Conservation (phyloP, 1,139 yeast species). For the Kurtzmaniella quercitrusa region DNA sequence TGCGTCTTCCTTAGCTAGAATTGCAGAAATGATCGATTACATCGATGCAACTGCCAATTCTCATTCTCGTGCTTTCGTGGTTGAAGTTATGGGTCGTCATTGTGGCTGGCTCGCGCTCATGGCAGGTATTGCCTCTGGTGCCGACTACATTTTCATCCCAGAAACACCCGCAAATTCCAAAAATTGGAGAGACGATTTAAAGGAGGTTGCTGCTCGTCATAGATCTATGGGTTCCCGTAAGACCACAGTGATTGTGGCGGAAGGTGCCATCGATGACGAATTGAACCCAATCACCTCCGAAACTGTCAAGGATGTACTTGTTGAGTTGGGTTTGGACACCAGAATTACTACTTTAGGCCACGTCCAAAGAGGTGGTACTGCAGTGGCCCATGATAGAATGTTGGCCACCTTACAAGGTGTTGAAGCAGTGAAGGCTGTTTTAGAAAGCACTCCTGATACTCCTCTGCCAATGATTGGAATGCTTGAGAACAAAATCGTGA, state of each 20-base stretch:
- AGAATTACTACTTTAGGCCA: slow-evolving; percentile 95
- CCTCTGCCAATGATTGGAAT: slow-evolving; percentile 96
- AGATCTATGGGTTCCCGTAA: slow-evolving; percentile 86
- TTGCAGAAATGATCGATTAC: slow-evolving; percentile 89
- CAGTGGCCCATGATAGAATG: slow-evolving; percentile 89
- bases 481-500: slow-evolving; percentile 78
- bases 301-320: slow-evolving; percentile 76
- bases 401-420: slow-evolving; percentile 96
- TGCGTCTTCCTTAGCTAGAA: slow-evolving; percentile 87
- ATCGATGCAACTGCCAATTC: slow-evolving; percentile 97
- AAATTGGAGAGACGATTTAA: slow-evolving; percentile 76
- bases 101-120: slow-evolving; percentile 98
- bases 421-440: slow-evolving; percentile 91
- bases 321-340: slow-evolving; percentile 83
- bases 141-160: slow-evolving; percentile 91
- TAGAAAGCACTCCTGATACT: slow-evolving; percentile 82
- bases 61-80: slow-evolving; percentile 95
- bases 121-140: slow-evolving; percentile 95
- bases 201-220: slow-evolving; percentile 66
- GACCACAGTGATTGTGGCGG: slow-evolving; percentile 94
- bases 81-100: slow-evolving; percentile 98
- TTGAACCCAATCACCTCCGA: slow-evolving; percentile 77
- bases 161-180: slow-evolving; percentile 73
- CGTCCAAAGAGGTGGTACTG: slow-evolving; percentile 97
- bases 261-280: slow-evolving; percentile 88